These are phyloP conservation scores for Coccomyxa sp. DNA, from an alignment of 139 green algal genomes.

Conservation along the genomic window DNA sequence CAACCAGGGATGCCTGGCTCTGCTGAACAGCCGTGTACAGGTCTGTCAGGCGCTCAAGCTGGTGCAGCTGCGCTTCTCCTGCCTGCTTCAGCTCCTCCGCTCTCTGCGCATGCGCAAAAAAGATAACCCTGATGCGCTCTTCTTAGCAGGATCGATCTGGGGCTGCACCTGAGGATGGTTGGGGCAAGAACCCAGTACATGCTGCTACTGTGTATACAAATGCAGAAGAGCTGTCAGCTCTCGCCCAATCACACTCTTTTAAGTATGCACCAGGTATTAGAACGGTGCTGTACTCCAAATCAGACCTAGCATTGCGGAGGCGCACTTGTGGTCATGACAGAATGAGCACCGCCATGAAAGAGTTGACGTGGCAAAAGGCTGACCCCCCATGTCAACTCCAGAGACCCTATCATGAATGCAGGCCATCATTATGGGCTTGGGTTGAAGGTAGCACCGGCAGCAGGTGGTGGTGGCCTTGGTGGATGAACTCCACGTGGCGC, in stretches of 20 bases:
- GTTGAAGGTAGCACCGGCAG: slow-evolving; percentile 7
- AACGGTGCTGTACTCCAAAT: background rate
- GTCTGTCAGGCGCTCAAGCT: background rate
- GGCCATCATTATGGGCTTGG: background rate
- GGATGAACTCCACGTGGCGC: slow-evolving; percentile 40
- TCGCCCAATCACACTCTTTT: background rate
- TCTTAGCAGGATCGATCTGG: too few relatives aligned
- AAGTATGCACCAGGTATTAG: background rate
- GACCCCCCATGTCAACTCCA: background rate
- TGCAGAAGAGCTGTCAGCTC: background rate
- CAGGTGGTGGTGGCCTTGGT: slow-evolving; percentile 34
- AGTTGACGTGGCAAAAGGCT: background rate
- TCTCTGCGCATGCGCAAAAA: background rate
- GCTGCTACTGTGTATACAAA: background rate
- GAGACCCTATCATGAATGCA: too few relatives aligned
- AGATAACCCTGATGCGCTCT: background rate
- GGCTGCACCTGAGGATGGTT: too few relatives aligned
- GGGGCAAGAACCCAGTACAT: background rate
- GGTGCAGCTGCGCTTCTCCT: background rate
- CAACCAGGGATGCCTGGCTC: slow-evolving; percentile 5
- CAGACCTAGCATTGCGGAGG: background rate
- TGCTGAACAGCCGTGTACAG: background rate
- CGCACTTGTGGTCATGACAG: background rate
- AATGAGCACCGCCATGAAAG: background rate
- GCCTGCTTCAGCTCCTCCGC: slow-evolving; percentile 3